These are phyloP conservation scores for Asterophora lycoperdoides DNA, from an alignment of 768 basidiomycete species.

Conservation along the genomic window DNA sequence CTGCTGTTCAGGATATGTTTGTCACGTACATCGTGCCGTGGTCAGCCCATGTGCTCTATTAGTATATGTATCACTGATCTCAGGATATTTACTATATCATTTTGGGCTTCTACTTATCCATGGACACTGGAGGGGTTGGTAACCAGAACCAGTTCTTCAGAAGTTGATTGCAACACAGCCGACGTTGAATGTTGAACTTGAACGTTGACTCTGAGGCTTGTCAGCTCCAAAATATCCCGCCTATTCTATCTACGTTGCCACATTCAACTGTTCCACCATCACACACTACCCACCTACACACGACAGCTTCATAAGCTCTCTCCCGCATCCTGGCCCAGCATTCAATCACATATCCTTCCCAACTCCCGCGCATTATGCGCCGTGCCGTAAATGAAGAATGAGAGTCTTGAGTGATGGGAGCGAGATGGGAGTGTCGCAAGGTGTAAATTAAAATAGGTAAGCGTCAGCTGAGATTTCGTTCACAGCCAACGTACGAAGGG, in stretches of 20 bases:
- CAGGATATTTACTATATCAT: too few species aligned
- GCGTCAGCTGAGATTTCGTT: not conserved
- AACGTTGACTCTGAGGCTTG: too few species aligned
- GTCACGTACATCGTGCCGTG: too few species aligned
- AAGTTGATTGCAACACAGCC: too few species aligned
- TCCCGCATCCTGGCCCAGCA: constrained; percentile 77
- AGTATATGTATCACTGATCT: too few species aligned
- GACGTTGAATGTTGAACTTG: too few species aligned
- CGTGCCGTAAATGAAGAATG: not conserved
- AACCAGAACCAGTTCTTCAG: too few species aligned
- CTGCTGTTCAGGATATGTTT: too few species aligned
- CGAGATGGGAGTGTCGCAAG: not conserved
- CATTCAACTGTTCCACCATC: constrained; percentile 78
- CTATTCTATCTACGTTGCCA: constrained; percentile 86
- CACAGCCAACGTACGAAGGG: not conserved
- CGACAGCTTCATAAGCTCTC: constrained; percentile 78
- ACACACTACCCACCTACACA: constrained; percentile 70
- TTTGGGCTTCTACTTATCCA: too few species aligned
- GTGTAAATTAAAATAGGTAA: not conserved
- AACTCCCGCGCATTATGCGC: not conserved
- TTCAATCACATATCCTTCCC: constrained; percentile 83
- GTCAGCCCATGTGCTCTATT: too few species aligned
- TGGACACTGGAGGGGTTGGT: too few species aligned
- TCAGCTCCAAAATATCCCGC: constrained; percentile 91
- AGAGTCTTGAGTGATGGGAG: not conserved